Evolutionary conservation across 306 rosid species (phyloP).

Genomic region (Quercus agrifolia): DNA sequence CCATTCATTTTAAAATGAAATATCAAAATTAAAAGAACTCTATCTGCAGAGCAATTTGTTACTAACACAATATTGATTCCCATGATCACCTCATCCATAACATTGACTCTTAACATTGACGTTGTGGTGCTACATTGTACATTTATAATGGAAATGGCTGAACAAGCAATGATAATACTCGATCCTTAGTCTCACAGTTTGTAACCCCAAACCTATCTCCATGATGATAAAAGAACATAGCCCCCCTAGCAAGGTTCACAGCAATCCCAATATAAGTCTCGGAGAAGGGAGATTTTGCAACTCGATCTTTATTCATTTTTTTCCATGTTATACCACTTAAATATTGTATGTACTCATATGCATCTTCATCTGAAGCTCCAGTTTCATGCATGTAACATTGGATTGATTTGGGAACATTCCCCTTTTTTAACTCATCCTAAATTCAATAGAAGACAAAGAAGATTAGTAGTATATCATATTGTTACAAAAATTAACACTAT

Average conservation of each 20-base stretch:
- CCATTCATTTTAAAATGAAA: no score
- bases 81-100: not conserved
- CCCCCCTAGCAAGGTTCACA: not conserved
- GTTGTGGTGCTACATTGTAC: not conserved
- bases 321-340: conserved; percentile 17
- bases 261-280: not conserved
- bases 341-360: conserved; percentile 1
- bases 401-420: conserved; percentile 22
- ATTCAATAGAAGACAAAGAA: not conserved
- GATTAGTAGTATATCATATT: no score
- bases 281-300: not conserved
- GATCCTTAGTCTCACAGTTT: not conserved
- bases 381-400: conserved; percentile 38
- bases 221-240: conserved; percentile 4
- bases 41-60: no score
- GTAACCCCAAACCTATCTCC: not conserved
- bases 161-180: not conserved
- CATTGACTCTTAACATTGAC: not conserved
- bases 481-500: not conserved
- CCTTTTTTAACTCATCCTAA: conserved; percentile 14
- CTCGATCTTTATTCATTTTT: conserved; percentile 5
- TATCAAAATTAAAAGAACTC: no score
- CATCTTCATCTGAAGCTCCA: conserved; percentile 22
- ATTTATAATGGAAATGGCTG: not conserved
- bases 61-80: not conserved